phyloP scores from a whole-genome alignment of 495 filamentous ascomycete genomes.

The Clohesyomyces aquaticus region DNA sequence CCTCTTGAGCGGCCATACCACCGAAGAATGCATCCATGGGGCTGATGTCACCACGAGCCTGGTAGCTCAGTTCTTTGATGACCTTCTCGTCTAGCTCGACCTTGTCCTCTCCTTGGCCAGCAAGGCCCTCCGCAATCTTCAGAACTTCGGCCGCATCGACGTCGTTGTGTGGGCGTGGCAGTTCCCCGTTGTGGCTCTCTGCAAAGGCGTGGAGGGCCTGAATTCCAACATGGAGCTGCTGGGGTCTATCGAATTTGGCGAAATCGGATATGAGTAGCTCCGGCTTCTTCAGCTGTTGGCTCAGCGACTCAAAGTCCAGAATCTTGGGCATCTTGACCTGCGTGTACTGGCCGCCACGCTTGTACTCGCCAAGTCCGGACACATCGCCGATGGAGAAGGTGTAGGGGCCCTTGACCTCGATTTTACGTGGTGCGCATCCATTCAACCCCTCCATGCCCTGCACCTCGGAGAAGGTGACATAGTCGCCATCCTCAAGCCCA shows the following conservation, averaged over 20 bases:
- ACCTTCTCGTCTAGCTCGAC: conserved; percentile 90
- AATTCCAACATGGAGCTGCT: conserved; percentile 88
- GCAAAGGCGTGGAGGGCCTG: conserved; percentile 88
- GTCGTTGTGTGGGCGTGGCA: conserved; percentile 81
- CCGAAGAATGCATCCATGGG: conserved; percentile 96
- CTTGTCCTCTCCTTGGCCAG: conserved; percentile 66
- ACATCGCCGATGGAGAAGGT: conserved; percentile 97
- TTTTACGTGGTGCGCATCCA: conserved; percentile 76
- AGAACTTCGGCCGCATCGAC: conserved; percentile 79
- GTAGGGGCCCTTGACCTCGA: conserved; percentile 94
- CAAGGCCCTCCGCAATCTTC: conserved; percentile 70
- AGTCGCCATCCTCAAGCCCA: conserved; percentile 94
- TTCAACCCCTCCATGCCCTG: conserved; percentile 93
- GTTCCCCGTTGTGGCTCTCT: conserved; percentile 65
- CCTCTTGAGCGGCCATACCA: conserved; percentile 92
- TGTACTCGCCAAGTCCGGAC: conserved; percentile 79
- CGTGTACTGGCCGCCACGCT: conserved; percentile 82
- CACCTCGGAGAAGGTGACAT: conserved; percentile 90
- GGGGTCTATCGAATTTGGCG: conserved; percentile 93
- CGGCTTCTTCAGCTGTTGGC: conserved; percentile 76
- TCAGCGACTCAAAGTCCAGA: conserved; percentile 82
- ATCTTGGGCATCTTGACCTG: conserved; percentile 99
- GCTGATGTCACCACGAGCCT: conserved; percentile 89
- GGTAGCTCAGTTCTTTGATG: conserved; percentile 89
- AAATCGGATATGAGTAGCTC: conserved; percentile 92